These are phyloP conservation scores for Plenodomus tracheiphilus DNA, from an alignment of 2,329 filamentous ascomycete genomes.

Conservation along the genomic window DNA sequence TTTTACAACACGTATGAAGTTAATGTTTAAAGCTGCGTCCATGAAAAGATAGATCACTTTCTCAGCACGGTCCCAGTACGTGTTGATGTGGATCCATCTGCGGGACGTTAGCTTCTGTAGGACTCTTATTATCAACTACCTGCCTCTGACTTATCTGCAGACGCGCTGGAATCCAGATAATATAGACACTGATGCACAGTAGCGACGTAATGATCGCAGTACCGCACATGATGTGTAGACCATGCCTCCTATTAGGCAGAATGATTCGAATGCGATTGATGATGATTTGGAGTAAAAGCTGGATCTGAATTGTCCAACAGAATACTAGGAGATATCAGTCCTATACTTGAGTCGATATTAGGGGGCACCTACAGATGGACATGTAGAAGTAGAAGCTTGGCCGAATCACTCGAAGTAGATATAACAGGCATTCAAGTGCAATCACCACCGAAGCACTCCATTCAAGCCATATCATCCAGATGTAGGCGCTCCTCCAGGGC, in stretches of 20 bases:
- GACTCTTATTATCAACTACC: background rate
- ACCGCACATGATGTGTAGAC: conserved; percentile 14
- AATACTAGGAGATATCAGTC: conserved; percentile 18
- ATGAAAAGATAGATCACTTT: conserved; percentile 30
- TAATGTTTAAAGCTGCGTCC: conserved; percentile 28
- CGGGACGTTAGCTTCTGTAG: background rate
- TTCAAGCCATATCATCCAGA: conserved; percentile 55
- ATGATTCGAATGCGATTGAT: conserved; percentile 35
- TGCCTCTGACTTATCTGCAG: conserved; percentile 24
- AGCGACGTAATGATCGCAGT: conserved; percentile 20
- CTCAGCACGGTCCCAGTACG: conserved; percentile 32
- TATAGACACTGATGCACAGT: conserved; percentile 37
- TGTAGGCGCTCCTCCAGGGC: conserved; percentile 42
- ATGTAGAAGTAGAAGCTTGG: conserved; percentile 41
- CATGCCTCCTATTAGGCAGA: conserved; percentile 18
- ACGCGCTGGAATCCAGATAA: conserved; percentile 34
- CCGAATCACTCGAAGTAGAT: conserved; percentile 31
- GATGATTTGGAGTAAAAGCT: conserved; percentile 36
- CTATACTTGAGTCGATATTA: too few species aligned
- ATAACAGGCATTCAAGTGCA: conserved; percentile 42
- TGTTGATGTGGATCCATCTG: conserved; percentile 27
- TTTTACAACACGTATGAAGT: conserved; percentile 31
- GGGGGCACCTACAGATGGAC: conserved; percentile 23
- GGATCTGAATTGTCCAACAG: conserved; percentile 32
- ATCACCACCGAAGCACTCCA: conserved; percentile 49